Base-by-base conservation (phyloP, 495 filamentous ascomycete species). In the Daldinia bambusicola region DNA sequence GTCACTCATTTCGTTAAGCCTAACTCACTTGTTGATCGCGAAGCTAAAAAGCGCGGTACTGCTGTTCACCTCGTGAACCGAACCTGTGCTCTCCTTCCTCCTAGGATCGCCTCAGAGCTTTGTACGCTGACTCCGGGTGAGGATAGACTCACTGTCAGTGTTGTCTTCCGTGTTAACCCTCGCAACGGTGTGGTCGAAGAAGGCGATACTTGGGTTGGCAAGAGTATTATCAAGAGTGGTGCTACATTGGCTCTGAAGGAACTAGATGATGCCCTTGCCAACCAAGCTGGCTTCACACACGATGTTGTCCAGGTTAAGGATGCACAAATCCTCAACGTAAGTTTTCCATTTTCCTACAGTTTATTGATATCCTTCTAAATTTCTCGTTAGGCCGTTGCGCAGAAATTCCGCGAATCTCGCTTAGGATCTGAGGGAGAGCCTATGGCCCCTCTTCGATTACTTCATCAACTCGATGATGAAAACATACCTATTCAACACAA, bases 41-140 rank as follows among this genome's bases (percentile, higher is more conserved):
- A 99, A 82, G 95, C 95, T 1, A 97, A 96, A 88, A 99, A 99
- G 84, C 91, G 95, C 34, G 96, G 95, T 63, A 98, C 95, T 57
- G 94, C 92, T 38, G 95, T 99, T 14, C 94, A 98, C 72, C 83
- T 99, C 57, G 90, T 97, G 79, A 94, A 97, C 80, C 88, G 93
- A 26, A 88, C 92, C 60, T 97, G 97, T 76, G 93, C 94, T 70
- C 87, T 99, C 87, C 87, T 99, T 51, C 95, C 95, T 14, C 84
- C 91, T 0, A 92, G 90, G 77, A 84, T 99, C 60, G 91, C 93
- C 8, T 86, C 88, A 41, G 95, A 98, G 57, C 84, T 98, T 56
- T 95, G 93, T 83, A 94, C 95, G 59, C 82, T 99, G 67, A 89
- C 88, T 52, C 93, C 94, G 13, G 92, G 90, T 14, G 84, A 97